Percentiles rank a stretch among this genome's conserved stretches.
phyloP scores from a whole-genome alignment of 306 rosid species.

The Dalbergia cultrata region DNA sequence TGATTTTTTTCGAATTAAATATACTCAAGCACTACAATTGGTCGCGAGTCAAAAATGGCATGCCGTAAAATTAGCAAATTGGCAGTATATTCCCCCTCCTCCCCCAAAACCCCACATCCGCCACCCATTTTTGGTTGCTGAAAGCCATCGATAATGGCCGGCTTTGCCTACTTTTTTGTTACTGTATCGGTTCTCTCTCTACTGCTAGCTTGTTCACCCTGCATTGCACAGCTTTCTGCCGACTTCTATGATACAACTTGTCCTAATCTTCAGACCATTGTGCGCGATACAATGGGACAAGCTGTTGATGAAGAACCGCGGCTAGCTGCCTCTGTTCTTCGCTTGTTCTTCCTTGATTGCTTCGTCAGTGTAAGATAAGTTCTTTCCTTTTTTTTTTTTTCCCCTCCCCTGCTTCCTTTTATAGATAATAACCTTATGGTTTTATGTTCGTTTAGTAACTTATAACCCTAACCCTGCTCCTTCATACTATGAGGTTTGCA shows the following conservation, averaged over 20 bases:
- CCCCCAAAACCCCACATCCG: not conserved
- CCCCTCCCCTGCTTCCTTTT: too few species aligned
- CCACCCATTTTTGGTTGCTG: too few species aligned
- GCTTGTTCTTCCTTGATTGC: constrained; percentile 91
- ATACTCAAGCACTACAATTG: too few species aligned
- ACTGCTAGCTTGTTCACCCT: constrained; percentile 22
- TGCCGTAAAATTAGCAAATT: too few species aligned
- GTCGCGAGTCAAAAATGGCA: too few species aligned
- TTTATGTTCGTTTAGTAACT: too few species aligned
- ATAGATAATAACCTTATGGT: not conserved
- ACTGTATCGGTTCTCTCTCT: constrained; percentile 44
- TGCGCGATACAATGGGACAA: constrained; percentile 56
- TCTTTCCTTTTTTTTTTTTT: too few species aligned
- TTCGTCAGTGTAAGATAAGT: constrained; percentile 63
- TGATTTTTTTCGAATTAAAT: too few species aligned
- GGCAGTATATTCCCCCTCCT: too few species aligned
- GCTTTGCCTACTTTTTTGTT: constrained; percentile 25
- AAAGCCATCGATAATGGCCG: constrained; percentile 22
- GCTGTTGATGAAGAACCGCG: constrained; percentile 61
- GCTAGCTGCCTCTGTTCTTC: constrained; percentile 80
- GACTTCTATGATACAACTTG: constrained; percentile 65
- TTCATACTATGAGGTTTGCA: too few species aligned
- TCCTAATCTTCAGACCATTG: constrained; percentile 59
- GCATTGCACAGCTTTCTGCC: constrained; percentile 66
- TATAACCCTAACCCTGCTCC: too few species aligned